Percentiles rank a stretch among this genome's conserved stretches.
phyloP scores from a whole-genome alignment of 2,329 filamentous ascomycete species.

The Paecilomyces variotii region DNA sequence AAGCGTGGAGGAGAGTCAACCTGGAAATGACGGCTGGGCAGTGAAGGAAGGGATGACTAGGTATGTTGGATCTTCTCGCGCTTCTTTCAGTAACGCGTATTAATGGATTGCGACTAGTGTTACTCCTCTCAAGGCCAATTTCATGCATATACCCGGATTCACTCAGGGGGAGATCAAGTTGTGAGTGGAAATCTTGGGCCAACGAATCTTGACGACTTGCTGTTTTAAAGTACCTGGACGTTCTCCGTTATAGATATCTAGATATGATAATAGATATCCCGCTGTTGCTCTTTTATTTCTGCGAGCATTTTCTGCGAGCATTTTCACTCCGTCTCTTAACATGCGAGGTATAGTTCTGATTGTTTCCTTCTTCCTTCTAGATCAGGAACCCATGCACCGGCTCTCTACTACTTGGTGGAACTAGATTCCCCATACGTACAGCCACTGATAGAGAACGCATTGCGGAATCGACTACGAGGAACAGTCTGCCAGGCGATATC shows the following conservation, averaged over 20 bases:
- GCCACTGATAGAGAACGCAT: slow-evolving; percentile 68
- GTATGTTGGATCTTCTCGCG: slow-evolving; percentile 35
- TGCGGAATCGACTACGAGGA: slow-evolving; percentile 54
- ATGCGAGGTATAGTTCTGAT: slow-evolving; percentile 20
- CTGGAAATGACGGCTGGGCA: slow-evolving; percentile 88
- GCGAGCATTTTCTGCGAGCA: slow-evolving; percentile 2
- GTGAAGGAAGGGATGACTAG: slow-evolving; percentile 82
- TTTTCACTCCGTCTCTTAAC: slow-evolving; percentile 7
- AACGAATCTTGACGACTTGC: slow-evolving; percentile 1
- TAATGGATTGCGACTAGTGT: slow-evolving; percentile 49
- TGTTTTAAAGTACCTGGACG: neutral
- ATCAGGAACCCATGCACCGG: slow-evolving; percentile 24
- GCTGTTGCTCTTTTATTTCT: slow-evolving; percentile 2
- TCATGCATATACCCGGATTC: slow-evolving; percentile 65
- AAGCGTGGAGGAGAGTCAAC: slow-evolving; percentile 69
- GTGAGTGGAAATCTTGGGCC: slow-evolving; percentile 52
- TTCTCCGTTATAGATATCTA: slow-evolving; percentile 15
- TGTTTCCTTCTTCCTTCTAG: slow-evolving; percentile 23
- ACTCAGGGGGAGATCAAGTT: slow-evolving; percentile 66
- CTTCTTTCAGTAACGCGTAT: slow-evolving; percentile 2
- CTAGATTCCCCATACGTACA: slow-evolving; percentile 89
- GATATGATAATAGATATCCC: slow-evolving; percentile 16
- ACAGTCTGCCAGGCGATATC: slow-evolving; percentile 49
- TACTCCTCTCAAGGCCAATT: slow-evolving; percentile 86
- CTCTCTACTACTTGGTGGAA: slow-evolving; percentile 64